These are phyloP conservation scores for Nidula niveotomentosa DNA, from an alignment of 1,284 basidiomycete genomes.

Conservation along the genomic window DNA sequence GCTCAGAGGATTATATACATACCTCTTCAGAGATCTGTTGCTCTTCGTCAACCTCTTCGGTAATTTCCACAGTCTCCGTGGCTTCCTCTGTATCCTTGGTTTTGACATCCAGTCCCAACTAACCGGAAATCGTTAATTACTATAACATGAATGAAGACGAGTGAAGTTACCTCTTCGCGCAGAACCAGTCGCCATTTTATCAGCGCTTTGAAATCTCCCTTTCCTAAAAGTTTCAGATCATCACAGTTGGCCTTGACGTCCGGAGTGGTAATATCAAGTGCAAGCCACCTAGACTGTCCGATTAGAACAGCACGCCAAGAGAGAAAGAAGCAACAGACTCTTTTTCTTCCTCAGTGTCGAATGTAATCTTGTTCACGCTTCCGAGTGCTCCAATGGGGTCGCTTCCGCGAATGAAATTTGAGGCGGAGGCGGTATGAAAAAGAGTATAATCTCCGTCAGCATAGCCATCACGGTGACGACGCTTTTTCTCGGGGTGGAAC, in stretches of 20 bases:
- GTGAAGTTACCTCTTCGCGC: constrained; percentile 70
- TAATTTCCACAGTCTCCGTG: constrained; percentile 76
- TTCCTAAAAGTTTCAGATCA: constrained; percentile 97
- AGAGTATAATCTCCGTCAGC: constrained; percentile 94
- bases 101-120: constrained; percentile 85
- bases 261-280: constrained; percentile 68
- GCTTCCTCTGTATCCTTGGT: constrained; percentile 69
- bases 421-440: constrained; percentile 75
- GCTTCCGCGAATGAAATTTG: constrained; percentile 70
- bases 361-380: constrained; percentile 82
- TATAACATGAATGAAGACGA: background rate
- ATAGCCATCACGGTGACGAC: constrained; percentile 93
- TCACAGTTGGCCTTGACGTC: constrained; percentile 85
- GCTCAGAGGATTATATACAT: constrained; percentile 16
- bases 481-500: constrained; percentile 97
- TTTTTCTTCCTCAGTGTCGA: constrained; percentile 85
- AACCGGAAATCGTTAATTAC: too few relatives aligned
- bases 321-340: constrained; percentile 41
- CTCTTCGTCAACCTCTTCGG: constrained; percentile 82
- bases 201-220: constrained; percentile 94
- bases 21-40: constrained; percentile 89
- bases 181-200: constrained; percentile 90
- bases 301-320: constrained; percentile 3
- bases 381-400: constrained; percentile 88
- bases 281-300: constrained; percentile 59